Conservation (phyloP, 768 basidiomycete genomes). For the Boletus insuetus region DNA sequence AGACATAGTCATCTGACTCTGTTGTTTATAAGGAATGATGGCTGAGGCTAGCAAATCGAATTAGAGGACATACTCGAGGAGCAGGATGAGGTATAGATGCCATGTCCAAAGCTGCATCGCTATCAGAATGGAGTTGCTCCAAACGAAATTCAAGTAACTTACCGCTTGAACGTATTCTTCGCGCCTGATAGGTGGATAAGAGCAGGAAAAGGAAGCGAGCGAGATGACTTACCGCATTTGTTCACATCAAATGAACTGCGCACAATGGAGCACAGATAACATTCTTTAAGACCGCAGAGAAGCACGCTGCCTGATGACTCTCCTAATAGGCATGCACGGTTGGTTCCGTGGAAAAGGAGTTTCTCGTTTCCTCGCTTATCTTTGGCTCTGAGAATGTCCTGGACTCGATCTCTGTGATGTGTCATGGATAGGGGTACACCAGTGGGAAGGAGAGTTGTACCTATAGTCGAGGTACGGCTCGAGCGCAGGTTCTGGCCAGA, state of each 20-base stretch:
- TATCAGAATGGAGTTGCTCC: background rate
- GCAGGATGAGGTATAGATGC: constrained; percentile 65
- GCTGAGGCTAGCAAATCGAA: background rate
- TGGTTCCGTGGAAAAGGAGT: constrained; percentile 68
- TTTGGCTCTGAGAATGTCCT: constrained; percentile 23
- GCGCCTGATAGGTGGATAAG: constrained; percentile 37
- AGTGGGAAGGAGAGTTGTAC: constrained; percentile 30
- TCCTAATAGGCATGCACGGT: constrained; percentile 53
- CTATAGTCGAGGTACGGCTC: constrained; percentile 46
- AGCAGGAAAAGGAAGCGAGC: background rate
- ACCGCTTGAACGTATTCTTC: constrained; percentile 56
- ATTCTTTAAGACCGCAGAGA: constrained; percentile 50
- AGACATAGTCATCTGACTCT: constrained; percentile 69
- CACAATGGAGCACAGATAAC: constrained; percentile 55
- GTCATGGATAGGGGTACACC: constrained; percentile 7
- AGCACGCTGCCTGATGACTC: constrained; percentile 46
- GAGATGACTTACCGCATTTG: constrained; percentile 48
- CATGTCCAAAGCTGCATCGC: constrained; percentile 55
- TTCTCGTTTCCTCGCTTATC: constrained; percentile 48
- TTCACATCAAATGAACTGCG: constrained; percentile 57
- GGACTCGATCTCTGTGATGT: constrained; percentile 24
- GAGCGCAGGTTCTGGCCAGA: constrained; percentile 43
- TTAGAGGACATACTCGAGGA: constrained; percentile 52
- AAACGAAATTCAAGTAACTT: background rate
- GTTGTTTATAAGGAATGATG: constrained; percentile 7